A percentile compares a stretch with the other conserved stretches of the same genome.
Conservation (phyloP, 2,329 filamentous ascomycete species). For the Cadophora sp. region DNA sequence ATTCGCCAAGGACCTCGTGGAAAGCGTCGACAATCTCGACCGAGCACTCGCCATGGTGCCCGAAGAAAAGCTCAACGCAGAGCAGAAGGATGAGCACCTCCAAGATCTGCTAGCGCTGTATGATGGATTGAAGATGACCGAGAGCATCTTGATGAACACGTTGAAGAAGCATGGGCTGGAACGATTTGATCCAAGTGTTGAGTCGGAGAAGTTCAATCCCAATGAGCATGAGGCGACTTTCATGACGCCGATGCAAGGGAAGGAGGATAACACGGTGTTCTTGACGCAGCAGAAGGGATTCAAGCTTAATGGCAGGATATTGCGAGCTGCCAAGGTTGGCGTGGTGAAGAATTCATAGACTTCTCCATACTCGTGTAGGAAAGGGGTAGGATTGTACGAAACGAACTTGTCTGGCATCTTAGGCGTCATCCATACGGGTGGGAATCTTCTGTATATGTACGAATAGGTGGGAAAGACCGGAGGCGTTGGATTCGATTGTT, state of each 20-base stretch:
- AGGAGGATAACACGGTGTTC: slow-evolving; percentile 91
- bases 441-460: slow-evolving; percentile 36
- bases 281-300: slow-evolving; percentile 96
- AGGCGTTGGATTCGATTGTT: slow-evolving; percentile 35
- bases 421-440: slow-evolving; percentile 15
- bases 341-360: slow-evolving; percentile 78
- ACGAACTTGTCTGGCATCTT: slow-evolving; percentile 17
- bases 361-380: neutral
- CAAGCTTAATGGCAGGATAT: slow-evolving; percentile 85
- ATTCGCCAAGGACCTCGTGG: slow-evolving; percentile 93
- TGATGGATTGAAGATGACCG: slow-evolving; percentile 94
- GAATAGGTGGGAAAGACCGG: slow-evolving; percentile 26
- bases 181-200: slow-evolving; percentile 76
- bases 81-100: slow-evolving; percentile 57
- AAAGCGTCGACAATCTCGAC: slow-evolving; percentile 96
- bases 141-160: slow-evolving; percentile 84
- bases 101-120: slow-evolving; percentile 82
- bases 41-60: slow-evolving; percentile 85
- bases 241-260: slow-evolving; percentile 84
- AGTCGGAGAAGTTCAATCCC: slow-evolving; percentile 89
- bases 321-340: slow-evolving; percentile 94
- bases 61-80: slow-evolving; percentile 68
- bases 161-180: slow-evolving; percentile 94
- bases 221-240: slow-evolving; percentile 97
- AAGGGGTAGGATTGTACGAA: slow-evolving; percentile 6